A percentile compares a stretch with the other conserved stretches of the same genome.
These are phyloP conservation scores for Rhizophora mangle DNA, from an alignment of 345 rosid genomes.

Conservation along the genomic window DNA sequence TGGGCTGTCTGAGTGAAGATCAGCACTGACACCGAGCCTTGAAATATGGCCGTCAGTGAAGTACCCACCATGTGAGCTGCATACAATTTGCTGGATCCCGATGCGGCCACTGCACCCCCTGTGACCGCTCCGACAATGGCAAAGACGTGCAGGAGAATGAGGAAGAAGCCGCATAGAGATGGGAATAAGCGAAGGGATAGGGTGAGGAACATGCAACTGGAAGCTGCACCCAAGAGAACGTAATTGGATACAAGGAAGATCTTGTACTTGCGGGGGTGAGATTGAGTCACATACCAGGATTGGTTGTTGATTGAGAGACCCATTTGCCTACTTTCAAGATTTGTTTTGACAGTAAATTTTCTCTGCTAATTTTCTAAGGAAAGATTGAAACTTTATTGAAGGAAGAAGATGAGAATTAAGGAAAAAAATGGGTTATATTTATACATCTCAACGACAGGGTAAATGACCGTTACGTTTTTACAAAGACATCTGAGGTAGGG, in stretches of 20 bases:
- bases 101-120: conserved; percentile 66
- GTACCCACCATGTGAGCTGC: conserved; percentile 85
- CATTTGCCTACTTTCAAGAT: background rate
- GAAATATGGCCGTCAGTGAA: conserved; percentile 82
- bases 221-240: conserved; percentile 38
- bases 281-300: conserved; percentile 10
- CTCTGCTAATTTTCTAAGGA: background rate
- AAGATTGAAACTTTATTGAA: background rate
- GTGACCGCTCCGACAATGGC: conserved; percentile 66
- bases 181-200: conserved; percentile 52
- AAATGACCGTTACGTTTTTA: conserved; percentile 8
- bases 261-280: conserved; percentile 26
- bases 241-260: conserved; percentile 32
- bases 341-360: too few species aligned
- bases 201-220: conserved; percentile 43
- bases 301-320: conserved; percentile 18
- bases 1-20: conserved; percentile 65
- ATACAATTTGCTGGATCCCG: conserved; percentile 58
- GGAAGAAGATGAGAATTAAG: too few species aligned
- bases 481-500: too few species aligned
- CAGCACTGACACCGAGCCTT: conserved; percentile 79
- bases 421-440: too few species aligned
- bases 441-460: too few species aligned
- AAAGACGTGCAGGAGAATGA: conserved; percentile 52
- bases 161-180: conserved; percentile 60